These are phyloP conservation scores for Kuraishia ogatae DNA, from an alignment of 805 yeast species.

Conservation along the genomic window DNA sequence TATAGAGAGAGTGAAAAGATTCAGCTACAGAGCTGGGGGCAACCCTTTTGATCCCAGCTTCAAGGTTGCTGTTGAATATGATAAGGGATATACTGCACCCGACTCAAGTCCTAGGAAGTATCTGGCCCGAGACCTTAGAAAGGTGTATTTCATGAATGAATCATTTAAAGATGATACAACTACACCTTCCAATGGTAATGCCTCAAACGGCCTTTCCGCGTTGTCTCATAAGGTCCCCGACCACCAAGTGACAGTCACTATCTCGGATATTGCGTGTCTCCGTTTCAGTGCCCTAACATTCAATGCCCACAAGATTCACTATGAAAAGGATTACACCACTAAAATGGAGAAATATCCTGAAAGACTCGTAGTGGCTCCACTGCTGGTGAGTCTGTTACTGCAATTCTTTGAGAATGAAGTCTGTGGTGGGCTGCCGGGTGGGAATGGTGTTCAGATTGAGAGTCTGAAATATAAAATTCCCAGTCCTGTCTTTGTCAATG, in stretches of 20 bases:
- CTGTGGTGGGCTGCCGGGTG: constrained; percentile 6
- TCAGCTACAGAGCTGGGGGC: constrained; percentile 22
- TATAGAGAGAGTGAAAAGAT: constrained; percentile 39
- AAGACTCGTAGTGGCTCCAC: constrained; percentile 74
- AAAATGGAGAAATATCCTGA: constrained; percentile 50
- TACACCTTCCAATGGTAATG: background rate
- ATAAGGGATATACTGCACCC: constrained; percentile 32
- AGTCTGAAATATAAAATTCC: constrained; percentile 38
- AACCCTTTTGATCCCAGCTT: constrained; percentile 2
- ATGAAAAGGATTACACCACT: constrained; percentile 46
- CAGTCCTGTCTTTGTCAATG: constrained; percentile 39
- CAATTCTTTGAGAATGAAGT: constrained; percentile 33
- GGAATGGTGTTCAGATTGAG: constrained; percentile 12
- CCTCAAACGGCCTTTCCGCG: background rate
- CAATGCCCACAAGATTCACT: constrained; percentile 82
- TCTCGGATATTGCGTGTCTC: constrained; percentile 36
- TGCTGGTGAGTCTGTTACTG: constrained; percentile 52
- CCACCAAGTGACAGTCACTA: constrained; percentile 20
- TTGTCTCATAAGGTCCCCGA: constrained; percentile 11
- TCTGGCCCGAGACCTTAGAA: constrained; percentile 43
- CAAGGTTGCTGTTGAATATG: constrained; percentile 45
- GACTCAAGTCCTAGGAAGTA: constrained; percentile 11
- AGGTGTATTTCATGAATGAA: constrained; percentile 52
- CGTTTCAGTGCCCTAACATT: constrained; percentile 70
- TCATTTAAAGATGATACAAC: constrained; percentile 7